Base-by-base conservation (phyloP, 345 rosid species). In the Populus ilicifolia region DNA sequence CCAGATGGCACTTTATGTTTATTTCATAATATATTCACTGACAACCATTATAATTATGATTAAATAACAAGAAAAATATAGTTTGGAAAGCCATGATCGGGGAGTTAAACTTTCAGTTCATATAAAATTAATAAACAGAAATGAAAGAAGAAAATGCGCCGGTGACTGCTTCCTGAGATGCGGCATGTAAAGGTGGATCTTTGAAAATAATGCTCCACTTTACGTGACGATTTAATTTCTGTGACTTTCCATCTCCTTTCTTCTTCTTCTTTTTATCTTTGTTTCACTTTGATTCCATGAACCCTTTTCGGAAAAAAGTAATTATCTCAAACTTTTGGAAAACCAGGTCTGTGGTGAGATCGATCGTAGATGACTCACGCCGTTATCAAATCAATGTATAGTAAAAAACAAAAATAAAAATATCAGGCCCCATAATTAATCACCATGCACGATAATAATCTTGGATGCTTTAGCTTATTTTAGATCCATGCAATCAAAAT, bases 281-380 rank as follows among this genome's bases (percentile, higher is more conserved):
- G 6, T 2, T 65, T 13, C 39, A 2, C 30, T 69, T 61, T 36
- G 74, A 74, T 69, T 79, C 71, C 78, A 62, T 14, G 38, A 38
- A 73, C 71, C 2, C 73, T 69, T 80, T 62, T 74, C 13, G 36
- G 75, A 52, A 52, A 27, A 80, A 77, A 50, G 46, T 7, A 6
- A 16, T 29, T 75, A 50, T 59, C 56, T 36, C 33, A 30, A 18
- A 66, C 75, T 81, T 81, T 77, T 75, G 78, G 69, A 76, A 35
- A 59, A 18, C 48, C 61, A 43, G 78, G 38, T 69, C 14, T 69
- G 36, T 54, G 77, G 73, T 73, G 75, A 68, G 75, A 77, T 77
- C 52, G 70, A 77, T 77, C 52, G 70, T 76, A n/a, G 56, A 20
- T 67, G 79, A 56, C 69, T 76, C 79, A 65, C 35, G 30, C 21